These are phyloP conservation scores for Lantana camara DNA, from an alignment of 257 asterid genomes.

Conservation along the genomic window DNA sequence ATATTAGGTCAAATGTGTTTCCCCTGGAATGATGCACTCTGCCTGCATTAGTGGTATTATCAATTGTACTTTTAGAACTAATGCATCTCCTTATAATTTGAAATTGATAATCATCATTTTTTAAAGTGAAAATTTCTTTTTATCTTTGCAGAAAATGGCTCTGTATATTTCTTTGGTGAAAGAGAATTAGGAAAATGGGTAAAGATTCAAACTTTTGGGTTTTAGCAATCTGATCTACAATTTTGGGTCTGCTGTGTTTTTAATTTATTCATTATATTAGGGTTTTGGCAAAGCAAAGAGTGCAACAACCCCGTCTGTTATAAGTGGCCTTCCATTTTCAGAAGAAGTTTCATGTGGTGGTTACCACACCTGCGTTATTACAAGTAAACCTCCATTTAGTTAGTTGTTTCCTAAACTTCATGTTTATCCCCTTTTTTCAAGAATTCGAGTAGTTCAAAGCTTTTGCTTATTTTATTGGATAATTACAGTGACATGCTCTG, in stretches of 20 bases:
- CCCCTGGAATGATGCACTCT: constrained; percentile 97
- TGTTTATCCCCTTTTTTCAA: constrained; percentile 10
- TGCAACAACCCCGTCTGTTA: constrained; percentile 55
- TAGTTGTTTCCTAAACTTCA: constrained; percentile 20
- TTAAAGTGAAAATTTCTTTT: constrained; percentile 29
- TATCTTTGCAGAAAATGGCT: constrained; percentile 67
- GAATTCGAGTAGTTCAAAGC: constrained; percentile 11
- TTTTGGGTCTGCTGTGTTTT: constrained; percentile 19
- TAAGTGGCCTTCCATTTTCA: constrained; percentile 60
- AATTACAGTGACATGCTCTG: no score
- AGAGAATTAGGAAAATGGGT: constrained; percentile 77
- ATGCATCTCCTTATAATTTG: constrained; percentile 5
- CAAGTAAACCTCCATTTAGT: constrained; percentile 52
- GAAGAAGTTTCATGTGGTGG: constrained; percentile 91
- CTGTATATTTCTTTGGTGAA: constrained; percentile 82
- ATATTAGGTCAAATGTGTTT: constrained; percentile 70
- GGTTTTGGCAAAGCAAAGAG: constrained; percentile 70
- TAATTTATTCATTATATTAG: constrained; percentile 39
- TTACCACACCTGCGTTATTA: constrained; percentile 85
- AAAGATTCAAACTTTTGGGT: constrained; percentile 30
- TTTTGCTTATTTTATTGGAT: no score
- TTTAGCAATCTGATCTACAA: constrained; percentile 12
- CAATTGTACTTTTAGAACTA: constrained; percentile 23
- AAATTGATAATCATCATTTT: constrained; percentile 14
- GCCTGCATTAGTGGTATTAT: constrained; percentile 79